Base-by-base conservation (phyloP, 495 filamentous ascomycete species). In the Sphaerosporella brunnea region DNA sequence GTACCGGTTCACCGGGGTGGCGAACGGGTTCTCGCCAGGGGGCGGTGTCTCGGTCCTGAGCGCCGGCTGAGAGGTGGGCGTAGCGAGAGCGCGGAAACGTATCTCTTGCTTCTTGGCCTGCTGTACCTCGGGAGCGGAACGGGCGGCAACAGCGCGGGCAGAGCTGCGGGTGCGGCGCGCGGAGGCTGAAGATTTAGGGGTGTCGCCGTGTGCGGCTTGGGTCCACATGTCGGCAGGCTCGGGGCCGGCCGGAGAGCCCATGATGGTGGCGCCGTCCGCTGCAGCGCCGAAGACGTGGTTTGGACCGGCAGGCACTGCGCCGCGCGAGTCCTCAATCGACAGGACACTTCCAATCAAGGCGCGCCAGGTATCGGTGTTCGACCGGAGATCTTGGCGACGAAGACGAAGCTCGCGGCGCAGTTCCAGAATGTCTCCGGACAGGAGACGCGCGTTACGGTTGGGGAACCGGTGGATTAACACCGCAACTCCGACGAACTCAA, bases 401-500 rank as follows among this genome's bases (percentile, higher is more conserved):
- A 53, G 24, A 8, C 69, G 62, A 15, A 72, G 53, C 10, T 48
- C 49, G 2, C 50, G 25, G 20, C 69, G 61, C 51, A 72, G 53
- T 1, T 41, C 47, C 10, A 59, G 49, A 32, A 72, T 65, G 37
- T 72, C 69, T 5, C 61, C 63, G 4, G 63, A 47, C 1, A 72
- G 61, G 18, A 66, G 53, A 4, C 50, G 21, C 23, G 63, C 52
- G 28, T 61, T 63, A 13, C 56, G 34, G 23, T 64, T 59, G 16
- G 59, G 62, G 41, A 69, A 64, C 34, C 58, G 54, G 2, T 63
- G 62, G 4, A 72, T 63, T 10, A 72, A 49, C 21, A 69, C 50
- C 7, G 61, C 62, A 7, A 67, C 53, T 23, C 63, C 64, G 23
- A 69, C 51, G 18, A 71, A 55, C 42, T 72, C 69, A 2, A 72